A percentile compares a stretch with the other conserved stretches of the same genome.
These are phyloP conservation scores for Sporobolus alterniflorus DNA, from an alignment of 202 grass and related monocot species.

Conservation along the genomic window DNA sequence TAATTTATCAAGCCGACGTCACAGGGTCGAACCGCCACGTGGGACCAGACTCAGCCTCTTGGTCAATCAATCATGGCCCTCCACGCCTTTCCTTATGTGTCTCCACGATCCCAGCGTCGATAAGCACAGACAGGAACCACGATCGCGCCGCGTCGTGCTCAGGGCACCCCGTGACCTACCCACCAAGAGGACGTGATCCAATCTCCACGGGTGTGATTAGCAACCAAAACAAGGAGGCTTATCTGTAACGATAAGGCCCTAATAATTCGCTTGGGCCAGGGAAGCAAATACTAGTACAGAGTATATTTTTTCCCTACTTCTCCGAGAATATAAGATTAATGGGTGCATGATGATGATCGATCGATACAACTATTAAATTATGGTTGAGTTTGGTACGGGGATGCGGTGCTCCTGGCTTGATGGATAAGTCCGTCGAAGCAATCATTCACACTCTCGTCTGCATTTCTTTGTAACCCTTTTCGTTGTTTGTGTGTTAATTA, in stretches of 20 bases:
- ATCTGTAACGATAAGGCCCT: slow-evolving; percentile 41
- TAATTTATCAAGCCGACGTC: neutral
- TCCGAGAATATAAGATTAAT: neutral
- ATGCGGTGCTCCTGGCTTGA: neutral
- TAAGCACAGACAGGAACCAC: neutral
- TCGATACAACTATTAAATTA: neutral
- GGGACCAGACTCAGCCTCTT: neutral
- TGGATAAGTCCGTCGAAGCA: slow-evolving; percentile 21
- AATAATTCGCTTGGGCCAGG: slow-evolving; percentile 17
- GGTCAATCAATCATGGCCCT: neutral
- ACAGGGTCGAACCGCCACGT: slow-evolving; percentile 18
- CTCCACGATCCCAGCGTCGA: neutral
- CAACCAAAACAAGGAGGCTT: slow-evolving; percentile 14
- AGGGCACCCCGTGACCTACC: slow-evolving; percentile 33
- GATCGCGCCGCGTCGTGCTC: neutral
- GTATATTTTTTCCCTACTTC: neutral
- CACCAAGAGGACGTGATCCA: neutral
- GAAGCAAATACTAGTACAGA: neutral
- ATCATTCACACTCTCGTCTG: slow-evolving; percentile 13
- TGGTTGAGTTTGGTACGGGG: neutral
- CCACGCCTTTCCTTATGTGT: slow-evolving; percentile 7
- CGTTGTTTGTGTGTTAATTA: no score
- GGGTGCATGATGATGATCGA: neutral
- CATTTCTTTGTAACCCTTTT: no score
- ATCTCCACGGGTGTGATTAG: slow-evolving; percentile 29